A percentile compares a stretch with the other conserved stretches of the same genome.
These are phyloP conservation scores for Ganoderma leucocontextum DNA, from an alignment of 1,284 basidiomycete species.

Conservation along the genomic window DNA sequence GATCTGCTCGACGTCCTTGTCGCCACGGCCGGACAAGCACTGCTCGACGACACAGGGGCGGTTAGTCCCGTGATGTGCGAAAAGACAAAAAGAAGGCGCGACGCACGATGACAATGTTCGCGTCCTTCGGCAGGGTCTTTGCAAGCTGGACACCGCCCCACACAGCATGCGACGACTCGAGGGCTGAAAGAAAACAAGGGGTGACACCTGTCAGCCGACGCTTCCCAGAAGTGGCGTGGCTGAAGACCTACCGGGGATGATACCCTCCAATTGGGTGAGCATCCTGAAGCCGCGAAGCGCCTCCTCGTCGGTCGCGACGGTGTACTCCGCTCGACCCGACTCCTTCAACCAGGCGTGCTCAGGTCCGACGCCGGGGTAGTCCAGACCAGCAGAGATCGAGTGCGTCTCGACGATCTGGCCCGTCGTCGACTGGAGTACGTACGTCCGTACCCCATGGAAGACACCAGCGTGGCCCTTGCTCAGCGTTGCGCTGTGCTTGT, in stretches of 20 bases:
- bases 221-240: not conserved
- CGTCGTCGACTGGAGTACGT: slow-evolving; percentile 87
- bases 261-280: slow-evolving; percentile 93
- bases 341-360: slow-evolving; percentile 98
- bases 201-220: slow-evolving; percentile 3
- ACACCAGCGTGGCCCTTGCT: slow-evolving; percentile 92
- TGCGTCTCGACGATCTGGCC: slow-evolving; percentile 98
- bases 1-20: slow-evolving; percentile 95
- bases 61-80: slow-evolving; percentile 1
- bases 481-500: slow-evolving; percentile 92
- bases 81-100: slow-evolving; percentile 14
- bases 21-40: slow-evolving; percentile 91
- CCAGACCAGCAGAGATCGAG: slow-evolving; percentile 94
- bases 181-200: slow-evolving; percentile 55
- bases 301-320: slow-evolving; percentile 92
- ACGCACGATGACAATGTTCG: slow-evolving; percentile 90
- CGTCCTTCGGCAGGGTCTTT: slow-evolving; percentile 84
- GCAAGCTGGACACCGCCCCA: slow-evolving; percentile 92
- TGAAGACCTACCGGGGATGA: slow-evolving; percentile 85
- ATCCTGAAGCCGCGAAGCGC: slow-evolving; percentile 93
- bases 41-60: slow-evolving; percentile 40
- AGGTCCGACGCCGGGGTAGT: slow-evolving; percentile 95
- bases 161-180: slow-evolving; percentile 96
- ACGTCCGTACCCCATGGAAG: slow-evolving; percentile 95
- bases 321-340: slow-evolving; percentile 92